Evolutionary conservation across 352 stramenopile genomes (phyloP).

Genomic region (Phytophthora litchii): DNA sequence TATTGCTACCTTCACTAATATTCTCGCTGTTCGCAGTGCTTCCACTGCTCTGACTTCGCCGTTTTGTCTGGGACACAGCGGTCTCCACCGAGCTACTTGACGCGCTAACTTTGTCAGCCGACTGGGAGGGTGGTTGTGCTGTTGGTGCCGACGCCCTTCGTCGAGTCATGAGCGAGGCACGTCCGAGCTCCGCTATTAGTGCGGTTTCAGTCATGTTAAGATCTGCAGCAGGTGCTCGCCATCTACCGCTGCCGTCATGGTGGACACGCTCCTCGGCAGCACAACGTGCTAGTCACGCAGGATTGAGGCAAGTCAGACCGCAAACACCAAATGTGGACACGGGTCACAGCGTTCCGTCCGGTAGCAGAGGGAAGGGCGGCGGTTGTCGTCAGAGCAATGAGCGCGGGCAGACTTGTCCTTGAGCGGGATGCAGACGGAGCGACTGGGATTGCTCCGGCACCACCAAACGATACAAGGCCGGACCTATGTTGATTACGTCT

Average conservation of each 20-base stretch:
- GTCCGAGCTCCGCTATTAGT: slow-evolving; percentile 15
- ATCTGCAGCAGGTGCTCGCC: slow-evolving; percentile 27
- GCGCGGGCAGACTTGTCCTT: slow-evolving; percentile 6
- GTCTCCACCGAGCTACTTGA: slow-evolving; percentile 11
- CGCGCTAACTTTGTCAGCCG: slow-evolving; percentile 7
- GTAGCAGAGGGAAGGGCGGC: slow-evolving; percentile 7
- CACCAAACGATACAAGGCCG: slow-evolving; percentile 15
- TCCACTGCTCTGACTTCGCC: slow-evolving; percentile 28
- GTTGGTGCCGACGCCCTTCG: slow-evolving; percentile 22
- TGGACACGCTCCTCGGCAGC: slow-evolving; percentile 26
- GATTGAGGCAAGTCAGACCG: slow-evolving; percentile 11
- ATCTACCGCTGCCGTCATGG: slow-evolving; percentile 8
- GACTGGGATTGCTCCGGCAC: slow-evolving; percentile 28
- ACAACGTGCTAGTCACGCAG: slow-evolving; percentile 16
- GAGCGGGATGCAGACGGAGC: slow-evolving; percentile 22
- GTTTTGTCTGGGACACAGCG: slow-evolving; percentile 9
- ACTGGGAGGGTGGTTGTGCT: slow-evolving; percentile 6
- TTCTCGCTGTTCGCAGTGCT: slow-evolving; percentile 33
- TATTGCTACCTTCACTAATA: slow-evolving; percentile 17
- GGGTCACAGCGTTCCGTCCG: slow-evolving; percentile 5
- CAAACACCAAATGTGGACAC: slow-evolving; percentile 43
- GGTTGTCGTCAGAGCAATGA: slow-evolving; percentile 5
- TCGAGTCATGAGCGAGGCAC: slow-evolving; percentile 30
- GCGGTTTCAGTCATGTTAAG: slow-evolving; percentile 39
- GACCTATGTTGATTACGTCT: slow-evolving; percentile 19